A percentile compares a stretch with the other conserved stretches of the same genome.
Evolutionary conservation across 768 basidiomycete genomes (phyloP).

Genomic region (Solioccasus polychromus): DNA sequence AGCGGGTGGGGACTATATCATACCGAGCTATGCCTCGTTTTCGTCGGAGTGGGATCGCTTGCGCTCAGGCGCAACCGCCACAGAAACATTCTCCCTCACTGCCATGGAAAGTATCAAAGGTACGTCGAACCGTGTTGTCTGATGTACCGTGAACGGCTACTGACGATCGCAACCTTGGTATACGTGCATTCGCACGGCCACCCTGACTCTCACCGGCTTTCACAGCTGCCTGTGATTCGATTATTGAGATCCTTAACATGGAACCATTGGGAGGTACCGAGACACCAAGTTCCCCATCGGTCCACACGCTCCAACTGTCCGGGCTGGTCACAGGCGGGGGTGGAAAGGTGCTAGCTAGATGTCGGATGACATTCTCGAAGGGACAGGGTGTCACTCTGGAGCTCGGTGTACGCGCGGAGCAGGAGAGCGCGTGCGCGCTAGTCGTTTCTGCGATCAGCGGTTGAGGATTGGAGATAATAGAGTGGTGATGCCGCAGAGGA

Average conservation of each 20-base stretch:
- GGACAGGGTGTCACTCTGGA: slow-evolving; percentile 93
- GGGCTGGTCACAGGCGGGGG: slow-evolving; percentile 90
- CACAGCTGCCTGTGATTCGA: slow-evolving; percentile 91
- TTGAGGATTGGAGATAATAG: slow-evolving; percentile 28
- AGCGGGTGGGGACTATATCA: slow-evolving; percentile 90
- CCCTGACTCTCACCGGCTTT: slow-evolving; percentile 7
- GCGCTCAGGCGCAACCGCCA: slow-evolving; percentile 69
- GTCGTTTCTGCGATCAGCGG: slow-evolving; percentile 89
- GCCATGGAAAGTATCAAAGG: slow-evolving; percentile 94
- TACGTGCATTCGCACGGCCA: slow-evolving; percentile 11
- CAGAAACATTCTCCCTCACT: slow-evolving; percentile 91
- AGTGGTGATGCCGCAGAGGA: slow-evolving; percentile 1
- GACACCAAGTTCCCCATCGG: slow-evolving; percentile 71
- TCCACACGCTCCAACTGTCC: slow-evolving; percentile 92
- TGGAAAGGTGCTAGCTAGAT: slow-evolving; percentile 92
- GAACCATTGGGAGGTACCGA: slow-evolving; percentile 93
- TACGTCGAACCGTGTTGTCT: slow-evolving; percentile 36
- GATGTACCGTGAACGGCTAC: slow-evolving; percentile 10
- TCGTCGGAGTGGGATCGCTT: slow-evolving; percentile 94
- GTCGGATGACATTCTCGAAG: slow-evolving; percentile 91
- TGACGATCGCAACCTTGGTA: slow-evolving; percentile 19
- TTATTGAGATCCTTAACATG: slow-evolving; percentile 96
- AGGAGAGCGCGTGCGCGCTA: slow-evolving; percentile 79
- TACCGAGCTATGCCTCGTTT: slow-evolving; percentile 93
- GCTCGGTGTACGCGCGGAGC: slow-evolving; percentile 87